These are phyloP conservation scores for Suhomyces wounanorum DNA, from an alignment of 1,139 yeast genomes.

Conservation along the genomic window DNA sequence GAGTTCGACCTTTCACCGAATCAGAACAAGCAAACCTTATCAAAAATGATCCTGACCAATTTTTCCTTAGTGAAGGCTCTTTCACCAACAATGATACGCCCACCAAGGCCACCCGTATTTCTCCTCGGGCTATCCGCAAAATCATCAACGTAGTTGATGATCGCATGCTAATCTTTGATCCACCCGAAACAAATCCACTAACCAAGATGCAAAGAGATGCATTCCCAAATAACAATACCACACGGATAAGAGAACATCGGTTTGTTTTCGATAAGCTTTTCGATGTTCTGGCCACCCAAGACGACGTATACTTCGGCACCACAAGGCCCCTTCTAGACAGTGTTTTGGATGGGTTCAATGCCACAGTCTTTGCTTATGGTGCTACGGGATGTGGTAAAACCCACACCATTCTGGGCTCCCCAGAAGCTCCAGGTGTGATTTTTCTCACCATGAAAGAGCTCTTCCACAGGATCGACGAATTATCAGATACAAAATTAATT, in stretches of 20 bases:
- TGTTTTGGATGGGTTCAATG: conserved; percentile 80
- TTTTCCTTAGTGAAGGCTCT: conserved; percentile 63
- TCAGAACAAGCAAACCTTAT: conserved; percentile 53
- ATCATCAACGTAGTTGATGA: conserved; percentile 85
- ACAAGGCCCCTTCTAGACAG: conserved; percentile 73
- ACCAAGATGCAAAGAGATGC: conserved; percentile 60
- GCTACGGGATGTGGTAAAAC: conserved; percentile 99
- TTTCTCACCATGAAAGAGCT: conserved; percentile 78
- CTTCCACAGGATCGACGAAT: conserved; percentile 57
- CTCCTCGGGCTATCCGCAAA: conserved; percentile 63
- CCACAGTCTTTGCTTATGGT: conserved; percentile 95
- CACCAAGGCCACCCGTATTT: conserved; percentile 8
- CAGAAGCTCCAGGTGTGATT: conserved; percentile 76
- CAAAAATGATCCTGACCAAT: conserved; percentile 32
- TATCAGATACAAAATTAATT: conserved; percentile 55
- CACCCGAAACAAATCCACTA: conserved; percentile 74
- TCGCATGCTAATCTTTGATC: conserved; percentile 86
- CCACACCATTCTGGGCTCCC: conserved; percentile 80
- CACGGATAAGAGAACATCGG: conserved; percentile 72
- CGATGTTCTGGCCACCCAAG: conserved; percentile 64
- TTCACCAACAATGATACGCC: conserved; percentile 24
- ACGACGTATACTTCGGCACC: conserved; percentile 66
- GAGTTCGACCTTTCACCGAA: conserved; percentile 82
- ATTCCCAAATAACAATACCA: conserved; percentile 43
- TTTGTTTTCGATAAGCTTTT: conserved; percentile 83